phyloP scores from a whole-genome alignment of 202 grass and related monocot species.

The Brachypodium distachyon region DNA sequence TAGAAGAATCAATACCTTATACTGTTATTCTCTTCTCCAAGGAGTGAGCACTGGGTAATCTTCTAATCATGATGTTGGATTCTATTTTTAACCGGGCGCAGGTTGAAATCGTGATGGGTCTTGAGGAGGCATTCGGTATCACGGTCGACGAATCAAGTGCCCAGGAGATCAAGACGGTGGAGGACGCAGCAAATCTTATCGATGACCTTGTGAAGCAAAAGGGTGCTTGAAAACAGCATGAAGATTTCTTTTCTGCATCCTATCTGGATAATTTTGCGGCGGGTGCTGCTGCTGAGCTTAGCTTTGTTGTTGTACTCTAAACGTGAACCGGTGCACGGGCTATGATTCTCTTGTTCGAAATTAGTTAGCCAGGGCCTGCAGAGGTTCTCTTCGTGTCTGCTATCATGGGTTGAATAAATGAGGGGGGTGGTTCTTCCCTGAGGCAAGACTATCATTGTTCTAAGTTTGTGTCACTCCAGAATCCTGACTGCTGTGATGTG shows the following conservation, averaged over 20 bases:
- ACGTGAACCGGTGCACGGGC: background rate
- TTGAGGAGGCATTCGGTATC: constrained; percentile 61
- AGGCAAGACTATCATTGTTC: background rate
- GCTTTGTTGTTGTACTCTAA: background rate
- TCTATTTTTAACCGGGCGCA: background rate
- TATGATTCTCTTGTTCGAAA: constrained; percentile 1
- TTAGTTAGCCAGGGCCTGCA: background rate
- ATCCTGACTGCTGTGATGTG: background rate
- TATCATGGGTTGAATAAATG: constrained; percentile 15
- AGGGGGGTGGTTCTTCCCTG: background rate
- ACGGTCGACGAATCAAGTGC: constrained; percentile 44
- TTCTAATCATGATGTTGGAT: background rate
- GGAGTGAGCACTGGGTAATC: background rate
- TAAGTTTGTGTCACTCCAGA: background rate
- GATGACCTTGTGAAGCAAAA: constrained; percentile 43
- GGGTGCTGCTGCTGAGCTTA: background rate
- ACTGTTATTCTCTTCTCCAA: background rate
- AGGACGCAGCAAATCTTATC: constrained; percentile 42
- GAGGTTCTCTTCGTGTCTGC: background rate
- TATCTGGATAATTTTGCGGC: background rate
- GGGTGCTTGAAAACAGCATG: background rate
- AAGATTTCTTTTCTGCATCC: background rate
- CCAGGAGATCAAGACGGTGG: constrained; percentile 39
- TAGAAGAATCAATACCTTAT: background rate
- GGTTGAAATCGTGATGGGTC: constrained; percentile 57